Base-by-base conservation (phyloP, 1,284 basidiomycete genomes). In the Ceratorhiza oryzae-sativae region DNA sequence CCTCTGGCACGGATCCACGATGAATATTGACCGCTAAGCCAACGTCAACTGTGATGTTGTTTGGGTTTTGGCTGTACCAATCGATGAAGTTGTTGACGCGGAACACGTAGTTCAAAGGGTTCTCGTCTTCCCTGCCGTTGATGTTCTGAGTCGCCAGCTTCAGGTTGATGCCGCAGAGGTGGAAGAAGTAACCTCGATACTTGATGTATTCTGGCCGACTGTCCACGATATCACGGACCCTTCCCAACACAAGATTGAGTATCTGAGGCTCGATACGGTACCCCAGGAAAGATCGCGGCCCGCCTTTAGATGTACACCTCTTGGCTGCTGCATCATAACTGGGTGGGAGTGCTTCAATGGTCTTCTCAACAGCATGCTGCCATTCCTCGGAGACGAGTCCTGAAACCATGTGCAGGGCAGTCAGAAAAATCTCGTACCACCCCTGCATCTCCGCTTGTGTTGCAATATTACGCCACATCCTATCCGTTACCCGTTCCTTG, bases 131-230 rank as follows among this genome's bases (percentile, higher is more conserved):
- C 4, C 62, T 20, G 0, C 32, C 46, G 20, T 23, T 46, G 13
- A 65, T 36, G 32, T 20, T 51, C 20, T 36, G 15, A 9, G 30
- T 39, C 2, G n/a, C 46, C 1, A 39, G 5, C 62, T 65, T 65
- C 4, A 65, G 32, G 48, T 62, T 62, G 27, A 48, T 65, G n/a
- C 30, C 46, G 18, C 62, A 65, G 0, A 65, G 18, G 36, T 65
- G 62, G 62, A 51, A 65, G 48, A 51, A 65, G 34, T 51, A 65
- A 8, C 34, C 32, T 2, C 46, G 15, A 36, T 23, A 65, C 5
- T 51, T 32, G 46, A 32, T 30, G 8, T 39, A 46, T 15, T 49
- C 10, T 13, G 46, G 46, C 1, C 9, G 13, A 13, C 1, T 39
- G 46, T 65, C 32, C 2, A 65, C 23, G 1, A 65, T 23, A 1